A percentile compares a stretch with the other conserved stretches of the same genome.
These are phyloP conservation scores for Botrytis cinerea DNA, from an alignment of 2,329 filamentous ascomycete species.

Conservation along the genomic window DNA sequence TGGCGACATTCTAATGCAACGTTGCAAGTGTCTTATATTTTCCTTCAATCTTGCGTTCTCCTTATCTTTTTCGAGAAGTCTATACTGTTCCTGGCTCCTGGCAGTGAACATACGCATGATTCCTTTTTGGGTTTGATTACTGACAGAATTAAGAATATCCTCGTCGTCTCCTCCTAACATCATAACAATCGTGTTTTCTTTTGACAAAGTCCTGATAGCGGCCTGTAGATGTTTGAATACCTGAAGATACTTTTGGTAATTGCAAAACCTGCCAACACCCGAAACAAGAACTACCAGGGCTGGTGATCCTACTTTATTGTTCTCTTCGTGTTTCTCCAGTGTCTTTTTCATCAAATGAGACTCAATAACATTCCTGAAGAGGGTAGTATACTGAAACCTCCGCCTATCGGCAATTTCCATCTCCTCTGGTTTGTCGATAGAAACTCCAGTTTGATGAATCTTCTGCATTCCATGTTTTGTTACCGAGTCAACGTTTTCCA, in stretches of 20 bases:
- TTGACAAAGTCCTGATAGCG: background rate
- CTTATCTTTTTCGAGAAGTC: background rate
- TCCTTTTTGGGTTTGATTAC: background rate
- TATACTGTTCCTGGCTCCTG: background rate
- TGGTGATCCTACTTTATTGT: background rate
- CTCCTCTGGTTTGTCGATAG: background rate
- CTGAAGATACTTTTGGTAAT: background rate
- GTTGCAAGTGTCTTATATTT: background rate
- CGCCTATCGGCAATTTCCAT: background rate
- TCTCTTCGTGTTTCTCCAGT: background rate
- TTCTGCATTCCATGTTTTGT: background rate
- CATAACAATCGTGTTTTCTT: background rate
- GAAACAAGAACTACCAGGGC: background rate
- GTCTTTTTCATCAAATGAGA: background rate
- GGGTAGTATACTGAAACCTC: background rate
- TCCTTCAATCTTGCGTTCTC: background rate
- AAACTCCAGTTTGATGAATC: background rate
- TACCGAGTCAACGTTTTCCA: background rate
- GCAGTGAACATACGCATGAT: background rate
- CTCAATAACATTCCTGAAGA: background rate
- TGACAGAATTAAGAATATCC: background rate
- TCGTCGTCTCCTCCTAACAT: background rate
- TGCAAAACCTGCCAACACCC: background rate
- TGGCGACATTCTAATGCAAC: background rate
- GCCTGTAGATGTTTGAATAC: background rate